Conservation (phyloP, 2,329 filamentous ascomycete species). For the Colletotrichum echinochloae region DNA sequence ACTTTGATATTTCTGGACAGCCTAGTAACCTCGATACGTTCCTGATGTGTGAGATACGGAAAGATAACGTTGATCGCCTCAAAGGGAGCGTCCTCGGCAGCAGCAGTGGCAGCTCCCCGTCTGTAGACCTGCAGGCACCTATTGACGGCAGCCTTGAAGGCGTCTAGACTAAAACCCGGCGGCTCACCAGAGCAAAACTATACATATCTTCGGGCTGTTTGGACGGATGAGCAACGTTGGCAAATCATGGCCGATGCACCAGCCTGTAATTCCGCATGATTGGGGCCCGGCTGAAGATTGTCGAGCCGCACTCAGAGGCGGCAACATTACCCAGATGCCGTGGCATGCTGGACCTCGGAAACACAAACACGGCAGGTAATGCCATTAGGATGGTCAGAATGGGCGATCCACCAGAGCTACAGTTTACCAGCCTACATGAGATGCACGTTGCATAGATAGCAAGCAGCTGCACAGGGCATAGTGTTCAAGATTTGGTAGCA, state of each 20-base stretch:
- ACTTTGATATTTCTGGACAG: not conserved
- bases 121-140: not conserved
- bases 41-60: not conserved
- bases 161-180: not conserved
- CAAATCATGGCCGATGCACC: not conserved
- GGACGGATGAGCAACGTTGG: not conserved
- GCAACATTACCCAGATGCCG: not conserved
- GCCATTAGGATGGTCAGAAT: accelerated
- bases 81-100: not conserved
- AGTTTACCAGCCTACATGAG: not conserved
- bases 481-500: not conserved
- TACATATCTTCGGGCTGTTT: not conserved
- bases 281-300: not conserved
- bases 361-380: too few relatives aligned
- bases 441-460: not conserved
- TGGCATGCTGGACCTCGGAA: not conserved
- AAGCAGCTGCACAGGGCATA: not conserved
- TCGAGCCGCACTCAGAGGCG: not conserved
- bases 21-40: accelerated
- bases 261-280: not conserved
- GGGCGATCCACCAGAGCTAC: not conserved
- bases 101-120: too few relatives aligned
- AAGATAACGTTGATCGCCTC: not conserved
- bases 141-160: not conserved
- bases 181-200: not conserved